A percentile compares a stretch with the other conserved stretches of the same genome.
These are phyloP conservation scores for Coffea humblotiana DNA, from an alignment of 305 asterid species.

Conservation along the genomic window DNA sequence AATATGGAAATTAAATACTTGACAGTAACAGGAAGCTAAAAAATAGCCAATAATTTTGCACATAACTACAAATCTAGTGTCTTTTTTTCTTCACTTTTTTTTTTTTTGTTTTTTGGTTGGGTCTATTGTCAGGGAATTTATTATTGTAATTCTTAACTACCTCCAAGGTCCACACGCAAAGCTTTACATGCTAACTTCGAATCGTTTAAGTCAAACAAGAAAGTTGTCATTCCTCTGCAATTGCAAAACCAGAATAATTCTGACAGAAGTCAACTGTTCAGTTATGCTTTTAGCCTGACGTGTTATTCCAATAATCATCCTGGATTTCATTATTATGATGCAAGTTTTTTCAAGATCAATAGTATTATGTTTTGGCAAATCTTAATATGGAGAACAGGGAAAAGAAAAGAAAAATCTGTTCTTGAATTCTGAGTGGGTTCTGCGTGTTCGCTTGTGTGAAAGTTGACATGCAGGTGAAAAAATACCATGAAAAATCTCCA, in stretches of 20 bases:
- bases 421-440: neutral
- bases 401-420: neutral
- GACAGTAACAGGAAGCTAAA: neutral
- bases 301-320: neutral
- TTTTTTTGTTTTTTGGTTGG: neutral
- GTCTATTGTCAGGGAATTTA: neutral
- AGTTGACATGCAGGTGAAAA: neutral
- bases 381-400: neutral
- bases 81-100: neutral
- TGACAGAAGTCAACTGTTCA: neutral
- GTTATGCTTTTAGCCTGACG: conserved; percentile 5
- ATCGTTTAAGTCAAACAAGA: conserved; percentile 6
- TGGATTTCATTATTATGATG: neutral
- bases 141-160: neutral
- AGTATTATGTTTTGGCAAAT: neutral
- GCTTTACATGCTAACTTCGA: neutral
- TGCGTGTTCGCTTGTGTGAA: neutral
- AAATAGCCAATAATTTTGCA: neutral
- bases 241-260: neutral
- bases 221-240: conserved; percentile 11
- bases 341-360: neutral
- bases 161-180: conserved; percentile 18
- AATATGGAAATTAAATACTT: neutral
- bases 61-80: neutral
- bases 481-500: neutral